Base-by-base conservation (phyloP, 495 filamentous ascomycete genomes). In the Hypoxylon perforatum region DNA sequence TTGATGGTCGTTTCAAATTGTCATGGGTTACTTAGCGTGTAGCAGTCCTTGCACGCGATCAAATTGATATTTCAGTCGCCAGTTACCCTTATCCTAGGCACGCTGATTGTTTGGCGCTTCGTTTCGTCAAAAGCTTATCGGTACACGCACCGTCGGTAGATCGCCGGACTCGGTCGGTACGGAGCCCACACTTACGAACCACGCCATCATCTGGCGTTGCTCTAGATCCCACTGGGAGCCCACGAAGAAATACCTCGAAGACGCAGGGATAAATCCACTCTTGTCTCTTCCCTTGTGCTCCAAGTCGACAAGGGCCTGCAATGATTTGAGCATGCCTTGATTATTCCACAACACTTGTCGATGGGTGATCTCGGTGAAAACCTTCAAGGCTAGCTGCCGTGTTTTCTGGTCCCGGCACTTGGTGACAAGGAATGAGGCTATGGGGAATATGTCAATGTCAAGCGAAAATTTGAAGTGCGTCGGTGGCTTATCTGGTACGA, bases 291-390 rank as follows among this genome's bases (percentile, higher is more conserved):
- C 69, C 17, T 50, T 51, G 1, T 70, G 22, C 41, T 73, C 66
- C 28, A 70, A 56, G 42, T 64, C 50, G 21, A 57, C 56, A 21
- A 73, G 62, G 14, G 50, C 62, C 15, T 62, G 42, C 15, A 66
- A 33, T 48, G 61, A 63, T 10, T 61, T 60, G 4, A 65, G 14
- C 62, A 73, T 50, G 12, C 57, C 66, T 33, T 46, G 21, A 25
- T 66, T 73, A 9, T 65, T 61, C 70, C 70, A 73, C 4, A 69
- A 51, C 0, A 61, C 62, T 21, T 73, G 65, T 12, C 54, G 61
- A 0, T 62, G 45, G 18, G 65, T 67, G 54, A 67, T 60, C 19
- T 61, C 46, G 44, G 11, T 44, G 21, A 69, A 70, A 11, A 70
- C 45, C n/a, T 45, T 46, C 28, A 70, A 42, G 12, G 66, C 67